Percentiles rank a stretch among this genome's conserved stretches.
Evolutionary conservation across 2,329 filamentous ascomycete genomes (phyloP).

Genomic region (Calonectria leucothoes): DNA sequence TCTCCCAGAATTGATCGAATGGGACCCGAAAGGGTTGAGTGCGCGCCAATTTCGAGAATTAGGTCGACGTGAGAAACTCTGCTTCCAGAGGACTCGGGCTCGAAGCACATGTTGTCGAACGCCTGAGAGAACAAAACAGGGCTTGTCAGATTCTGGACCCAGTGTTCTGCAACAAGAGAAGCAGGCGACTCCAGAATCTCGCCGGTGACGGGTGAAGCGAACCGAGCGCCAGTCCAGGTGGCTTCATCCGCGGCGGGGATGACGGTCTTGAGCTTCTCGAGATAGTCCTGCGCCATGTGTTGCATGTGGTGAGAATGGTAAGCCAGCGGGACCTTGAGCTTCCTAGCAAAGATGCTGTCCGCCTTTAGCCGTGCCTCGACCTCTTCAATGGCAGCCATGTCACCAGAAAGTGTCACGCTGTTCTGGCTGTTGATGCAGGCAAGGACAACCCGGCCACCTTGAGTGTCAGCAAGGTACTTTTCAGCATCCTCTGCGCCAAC

Average conservation of each 20-base stretch:
- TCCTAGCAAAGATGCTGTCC: neutral
- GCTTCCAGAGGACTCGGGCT: neutral
- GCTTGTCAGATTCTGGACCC: neutral
- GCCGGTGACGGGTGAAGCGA: neutral
- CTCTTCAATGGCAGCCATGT: neutral
- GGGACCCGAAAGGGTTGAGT: neutral
- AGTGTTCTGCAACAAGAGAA: neutral
- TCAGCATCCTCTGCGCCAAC: neutral
- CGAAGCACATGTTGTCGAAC: neutral
- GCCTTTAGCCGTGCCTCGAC: neutral
- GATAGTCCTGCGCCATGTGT: neutral
- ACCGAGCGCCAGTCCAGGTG: neutral
- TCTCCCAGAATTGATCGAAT: neutral
- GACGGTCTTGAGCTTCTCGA: neutral
- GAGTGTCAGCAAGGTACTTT: neutral
- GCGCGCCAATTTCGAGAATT: neutral
- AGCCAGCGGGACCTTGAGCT: neutral
- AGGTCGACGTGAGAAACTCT: neutral
- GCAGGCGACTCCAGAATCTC: neutral
- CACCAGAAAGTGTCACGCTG: neutral
- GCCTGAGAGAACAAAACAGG: neutral
- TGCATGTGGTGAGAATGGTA: conserved; percentile 1
- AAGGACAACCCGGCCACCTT: neutral
- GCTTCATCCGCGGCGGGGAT: neutral
- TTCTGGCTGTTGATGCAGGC: neutral